Evolutionary conservation across 2,329 filamentous ascomycete genomes (phyloP).

Genomic region (Beauveria brongniartii): DNA sequence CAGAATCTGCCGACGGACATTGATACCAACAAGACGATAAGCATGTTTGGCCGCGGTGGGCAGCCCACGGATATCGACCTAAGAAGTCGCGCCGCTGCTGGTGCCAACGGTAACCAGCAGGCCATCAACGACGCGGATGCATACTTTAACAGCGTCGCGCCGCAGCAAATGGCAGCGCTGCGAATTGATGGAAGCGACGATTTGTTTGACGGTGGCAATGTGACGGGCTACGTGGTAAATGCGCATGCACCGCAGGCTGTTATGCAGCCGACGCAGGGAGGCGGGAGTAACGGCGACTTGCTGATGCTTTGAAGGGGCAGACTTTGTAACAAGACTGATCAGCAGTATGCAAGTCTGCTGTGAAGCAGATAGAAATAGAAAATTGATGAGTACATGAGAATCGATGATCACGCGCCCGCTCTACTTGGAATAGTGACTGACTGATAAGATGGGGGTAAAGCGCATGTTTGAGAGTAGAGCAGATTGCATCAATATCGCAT

Average conservation of each 20-base stretch:
- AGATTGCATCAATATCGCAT: not conserved
- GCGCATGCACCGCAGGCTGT: conserved; percentile 72
- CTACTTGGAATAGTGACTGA: not conserved
- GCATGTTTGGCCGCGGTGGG: conserved; percentile 46
- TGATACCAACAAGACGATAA: conserved; percentile 53
- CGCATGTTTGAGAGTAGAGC: not conserved
- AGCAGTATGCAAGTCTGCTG: not conserved
- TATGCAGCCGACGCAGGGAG: conserved; percentile 59
- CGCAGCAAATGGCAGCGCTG: conserved; percentile 66
- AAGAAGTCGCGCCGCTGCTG: conserved; percentile 25
- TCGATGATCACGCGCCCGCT: not conserved
- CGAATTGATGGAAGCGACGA: conserved; percentile 56
- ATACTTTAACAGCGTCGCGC: conserved; percentile 77
- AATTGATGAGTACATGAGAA: not conserved
- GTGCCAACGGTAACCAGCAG: conserved; percentile 43
- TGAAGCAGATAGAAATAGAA: not conserved
- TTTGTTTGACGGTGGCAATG: conserved; percentile 50
- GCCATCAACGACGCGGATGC: conserved; percentile 80
- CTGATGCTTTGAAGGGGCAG: conserved; percentile 48
- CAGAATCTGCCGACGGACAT: conserved; percentile 47
- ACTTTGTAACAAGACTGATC: not conserved
- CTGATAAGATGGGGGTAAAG: not conserved
- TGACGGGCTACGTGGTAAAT: conserved; percentile 64
- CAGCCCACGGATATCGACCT: conserved; percentile 44
- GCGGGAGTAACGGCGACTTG: conserved; percentile 62